Conservation (phyloP, 2,329 filamentous ascomycete genomes). For the Septoria linicola region DNA sequence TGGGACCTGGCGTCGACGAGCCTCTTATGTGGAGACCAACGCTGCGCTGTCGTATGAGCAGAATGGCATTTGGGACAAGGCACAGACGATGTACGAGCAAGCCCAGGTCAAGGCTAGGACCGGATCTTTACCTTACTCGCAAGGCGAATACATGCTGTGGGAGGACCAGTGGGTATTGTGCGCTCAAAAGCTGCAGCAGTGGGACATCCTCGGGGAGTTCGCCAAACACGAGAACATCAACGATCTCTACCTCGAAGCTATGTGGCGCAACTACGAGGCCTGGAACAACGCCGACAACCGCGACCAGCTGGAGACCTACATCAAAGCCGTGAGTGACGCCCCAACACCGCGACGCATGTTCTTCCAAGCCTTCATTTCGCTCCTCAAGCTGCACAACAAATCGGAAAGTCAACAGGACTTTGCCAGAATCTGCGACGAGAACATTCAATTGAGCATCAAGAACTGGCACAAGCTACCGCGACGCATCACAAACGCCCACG, state of each 20-base stretch:
- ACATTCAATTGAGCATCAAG: conserved; percentile 91
- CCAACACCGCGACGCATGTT: conserved; percentile 91
- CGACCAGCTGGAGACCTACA: conserved; percentile 85
- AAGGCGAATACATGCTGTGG: conserved; percentile 98
- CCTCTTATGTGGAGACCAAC: conserved; percentile 96
- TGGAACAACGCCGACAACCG: conserved; percentile 86
- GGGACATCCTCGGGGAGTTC: conserved; percentile 96
- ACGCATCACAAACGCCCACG: conserved; percentile 89
- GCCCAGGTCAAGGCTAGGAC: conserved; percentile 97
- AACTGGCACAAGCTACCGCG: conserved; percentile 99
- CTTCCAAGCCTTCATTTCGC: conserved; percentile 97
- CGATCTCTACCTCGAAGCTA: conserved; percentile 89
- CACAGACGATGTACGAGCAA: conserved; percentile 92
- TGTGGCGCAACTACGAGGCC: conserved; percentile 92
- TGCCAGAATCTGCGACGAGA: conserved; percentile 87
- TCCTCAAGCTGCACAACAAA: conserved; percentile 91
- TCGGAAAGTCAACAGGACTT: conserved; percentile 79
- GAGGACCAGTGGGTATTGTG: conserved; percentile 99
- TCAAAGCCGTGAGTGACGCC: conserved; percentile 96
- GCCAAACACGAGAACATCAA: conserved; percentile 99
- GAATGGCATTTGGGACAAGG: conserved; percentile 99
- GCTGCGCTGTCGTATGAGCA: conserved; percentile 97
- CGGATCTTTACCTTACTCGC: conserved; percentile 91
- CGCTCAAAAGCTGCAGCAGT: conserved; percentile 96
- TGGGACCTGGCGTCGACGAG: conserved; percentile 90